Conservation (phyloP, 78 protist species). For the Dictyostelium firmibasis region DNA sequence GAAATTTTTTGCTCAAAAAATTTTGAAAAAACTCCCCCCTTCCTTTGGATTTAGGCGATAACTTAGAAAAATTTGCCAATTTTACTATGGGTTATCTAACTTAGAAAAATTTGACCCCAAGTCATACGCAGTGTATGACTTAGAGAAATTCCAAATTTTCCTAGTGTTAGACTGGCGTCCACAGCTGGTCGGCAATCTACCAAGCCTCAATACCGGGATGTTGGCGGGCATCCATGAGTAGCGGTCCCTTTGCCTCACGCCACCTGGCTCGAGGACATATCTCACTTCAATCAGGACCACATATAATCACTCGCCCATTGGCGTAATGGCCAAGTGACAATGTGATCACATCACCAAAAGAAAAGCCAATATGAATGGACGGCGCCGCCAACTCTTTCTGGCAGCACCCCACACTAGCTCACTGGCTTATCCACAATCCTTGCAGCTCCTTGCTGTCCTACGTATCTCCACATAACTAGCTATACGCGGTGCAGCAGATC, state of each 20-base stretch:
- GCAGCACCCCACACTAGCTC: not conserved
- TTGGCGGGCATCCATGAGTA: not conserved
- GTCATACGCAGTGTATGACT: too few species aligned
- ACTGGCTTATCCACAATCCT: not conserved
- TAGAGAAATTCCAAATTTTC: too few species aligned
- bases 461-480: not conserved
- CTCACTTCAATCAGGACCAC: not conserved
- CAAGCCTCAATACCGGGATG: not conserved
- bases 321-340: too few species aligned
- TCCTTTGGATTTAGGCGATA: not conserved
- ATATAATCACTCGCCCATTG: too few species aligned
- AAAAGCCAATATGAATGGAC: not conserved
- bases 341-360: not conserved
- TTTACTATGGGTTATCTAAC: not conserved
- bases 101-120: not conserved
- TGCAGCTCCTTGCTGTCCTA: not conserved
- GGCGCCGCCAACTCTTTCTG: not conserved
- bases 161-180: too few species aligned
- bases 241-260: too few species aligned
- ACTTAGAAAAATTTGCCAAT: not conserved
- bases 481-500: not conserved
- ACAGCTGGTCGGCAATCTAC: not conserved
- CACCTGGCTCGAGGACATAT: too few species aligned
- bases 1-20: not conserved
- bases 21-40: not conserved